Conservation (phyloP, 768 basidiomycete genomes). For the Dioszegia hungarica region DNA sequence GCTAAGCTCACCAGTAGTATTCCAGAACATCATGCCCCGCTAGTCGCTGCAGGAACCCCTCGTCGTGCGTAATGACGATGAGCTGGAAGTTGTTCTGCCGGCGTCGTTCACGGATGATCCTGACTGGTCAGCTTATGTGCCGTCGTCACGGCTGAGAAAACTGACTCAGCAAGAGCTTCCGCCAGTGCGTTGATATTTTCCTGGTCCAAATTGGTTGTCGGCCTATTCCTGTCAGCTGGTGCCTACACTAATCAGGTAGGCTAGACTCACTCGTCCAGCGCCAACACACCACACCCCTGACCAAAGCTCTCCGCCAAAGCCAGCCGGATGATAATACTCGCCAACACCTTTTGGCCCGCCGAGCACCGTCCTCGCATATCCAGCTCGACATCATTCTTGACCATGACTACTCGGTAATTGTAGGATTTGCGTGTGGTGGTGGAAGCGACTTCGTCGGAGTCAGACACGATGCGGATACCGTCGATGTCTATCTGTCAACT, state of each 20-base stretch:
- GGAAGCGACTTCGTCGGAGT: slow-evolving; percentile 76
- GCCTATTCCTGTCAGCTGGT: slow-evolving; percentile 47
- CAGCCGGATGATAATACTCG: slow-evolving; percentile 94
- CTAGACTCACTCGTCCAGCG: slow-evolving; percentile 68
- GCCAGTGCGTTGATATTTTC: slow-evolving; percentile 96
- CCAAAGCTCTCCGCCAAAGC: slow-evolving; percentile 97
- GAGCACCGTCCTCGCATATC: slow-evolving; percentile 99
- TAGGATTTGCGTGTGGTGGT: slow-evolving; percentile 74
- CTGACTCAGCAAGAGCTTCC: slow-evolving; percentile 83
- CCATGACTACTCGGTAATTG: slow-evolving; percentile 99
- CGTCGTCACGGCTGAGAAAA: slow-evolving; percentile 17
- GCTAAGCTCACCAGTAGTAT: slow-evolving; percentile 87
- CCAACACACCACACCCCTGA: slow-evolving; percentile 94
- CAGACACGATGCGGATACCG: slow-evolving; percentile 89
- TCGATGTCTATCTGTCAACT: slow-evolving; percentile 72
- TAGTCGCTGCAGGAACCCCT: slow-evolving; percentile 83
- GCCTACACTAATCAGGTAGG: neutral
- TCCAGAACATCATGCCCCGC: slow-evolving; percentile 91
- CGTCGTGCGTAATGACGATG: slow-evolving; percentile 80
- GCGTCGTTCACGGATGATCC: slow-evolving; percentile 90
- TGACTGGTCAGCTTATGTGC: slow-evolving; percentile 50
- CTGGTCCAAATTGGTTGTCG: slow-evolving; percentile 91
- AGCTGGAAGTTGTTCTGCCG: slow-evolving; percentile 89
- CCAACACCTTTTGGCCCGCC: slow-evolving; percentile 97
- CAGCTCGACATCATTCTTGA: slow-evolving; percentile 98